Conservation (phyloP, 768 basidiomycete genomes). For the Hericium erinaceus region DNA sequence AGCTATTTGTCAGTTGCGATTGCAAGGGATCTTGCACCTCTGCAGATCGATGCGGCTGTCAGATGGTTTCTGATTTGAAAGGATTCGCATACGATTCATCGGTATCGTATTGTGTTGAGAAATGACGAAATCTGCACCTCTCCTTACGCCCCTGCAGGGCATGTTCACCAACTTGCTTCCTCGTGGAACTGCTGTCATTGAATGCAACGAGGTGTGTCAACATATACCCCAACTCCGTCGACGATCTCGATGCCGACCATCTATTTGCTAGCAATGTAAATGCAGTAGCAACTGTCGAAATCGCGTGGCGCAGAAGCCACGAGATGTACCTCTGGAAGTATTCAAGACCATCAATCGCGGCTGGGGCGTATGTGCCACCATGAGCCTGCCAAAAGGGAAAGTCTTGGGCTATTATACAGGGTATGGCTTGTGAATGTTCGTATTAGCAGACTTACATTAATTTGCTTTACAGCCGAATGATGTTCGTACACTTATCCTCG, state of each 20-base stretch:
- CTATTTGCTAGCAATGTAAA: constrained; percentile 26
- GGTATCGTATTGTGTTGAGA: constrained; percentile 2
- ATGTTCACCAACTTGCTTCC: constrained; percentile 35
- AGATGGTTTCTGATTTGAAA: constrained; percentile 31
- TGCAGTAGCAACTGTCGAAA: constrained; percentile 46
- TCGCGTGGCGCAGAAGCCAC: constrained; percentile 51
- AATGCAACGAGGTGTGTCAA: constrained; percentile 48
- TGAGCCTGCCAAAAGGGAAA: constrained; percentile 38
- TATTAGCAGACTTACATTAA: background rate
- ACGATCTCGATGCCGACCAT: background rate
- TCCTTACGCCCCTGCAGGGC: constrained; percentile 26
- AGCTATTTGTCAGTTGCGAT: constrained; percentile 34
- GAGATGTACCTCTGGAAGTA: constrained; percentile 50
- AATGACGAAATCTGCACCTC: background rate
- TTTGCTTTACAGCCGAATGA: constrained; percentile 27
- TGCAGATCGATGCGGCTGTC: constrained; percentile 37
- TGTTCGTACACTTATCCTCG: constrained; percentile 26
- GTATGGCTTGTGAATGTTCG: constrained; percentile 27
- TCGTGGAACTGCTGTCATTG: constrained; percentile 44
- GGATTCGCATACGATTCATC: constrained; percentile 38
- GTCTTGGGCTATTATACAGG: constrained; percentile 64
- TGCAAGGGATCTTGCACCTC: constrained; percentile 28
- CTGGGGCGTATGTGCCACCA: constrained; percentile 53
- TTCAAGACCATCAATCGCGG: constrained; percentile 53
- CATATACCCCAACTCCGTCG: background rate